Percentiles rank a stretch among this genome's conserved stretches.
phyloP scores from a whole-genome alignment of 1,284 basidiomycete genomes.

The Sphaerobolus stellatus region DNA sequence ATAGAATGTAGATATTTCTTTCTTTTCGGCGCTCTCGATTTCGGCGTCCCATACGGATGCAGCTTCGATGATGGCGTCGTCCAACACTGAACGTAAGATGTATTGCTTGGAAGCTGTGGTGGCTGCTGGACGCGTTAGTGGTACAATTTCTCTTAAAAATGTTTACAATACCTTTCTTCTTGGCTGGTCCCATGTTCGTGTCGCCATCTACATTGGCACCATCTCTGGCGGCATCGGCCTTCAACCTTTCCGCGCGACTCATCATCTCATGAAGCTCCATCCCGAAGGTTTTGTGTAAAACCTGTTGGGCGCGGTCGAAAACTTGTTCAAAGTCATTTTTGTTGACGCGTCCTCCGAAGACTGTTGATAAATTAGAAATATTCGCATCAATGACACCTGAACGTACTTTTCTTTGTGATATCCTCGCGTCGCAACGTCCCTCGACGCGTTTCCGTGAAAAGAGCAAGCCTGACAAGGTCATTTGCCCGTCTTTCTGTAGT shows the following conservation, averaged over 20 bases:
- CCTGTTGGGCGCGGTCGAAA: conserved; percentile 56
- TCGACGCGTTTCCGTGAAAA: conserved; percentile 68
- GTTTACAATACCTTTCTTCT: conserved; percentile 45
- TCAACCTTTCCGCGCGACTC: conserved; percentile 55
- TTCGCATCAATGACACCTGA: background rate
- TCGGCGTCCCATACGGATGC: conserved; percentile 54
- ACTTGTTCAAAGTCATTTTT: conserved; percentile 58
- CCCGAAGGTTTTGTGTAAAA: conserved; percentile 60
- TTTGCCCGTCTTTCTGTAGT: conserved; percentile 57
- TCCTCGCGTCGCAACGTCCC: conserved; percentile 66
- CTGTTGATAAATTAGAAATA: conserved; percentile 34
- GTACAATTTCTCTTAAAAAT: background rate
- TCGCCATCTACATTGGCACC: conserved; percentile 47
- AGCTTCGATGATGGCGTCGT: conserved; percentile 55
- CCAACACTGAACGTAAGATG: conserved; percentile 66
- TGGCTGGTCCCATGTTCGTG: conserved; percentile 51
- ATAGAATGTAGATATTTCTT: conserved; percentile 35
- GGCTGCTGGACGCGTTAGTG: conserved; percentile 37
- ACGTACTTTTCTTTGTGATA: conserved; percentile 71
- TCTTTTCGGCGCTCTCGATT: conserved; percentile 54
- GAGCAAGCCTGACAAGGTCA: conserved; percentile 68
- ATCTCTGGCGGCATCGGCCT: conserved; percentile 35
- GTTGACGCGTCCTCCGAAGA: conserved; percentile 45
- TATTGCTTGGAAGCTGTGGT: conserved; percentile 64
- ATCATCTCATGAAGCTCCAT: conserved; percentile 77